A percentile compares a stretch with the other conserved stretches of the same genome.
Evolutionary conservation across 768 basidiomycete species (phyloP).

Genomic region (Naganishia randhawae): DNA sequence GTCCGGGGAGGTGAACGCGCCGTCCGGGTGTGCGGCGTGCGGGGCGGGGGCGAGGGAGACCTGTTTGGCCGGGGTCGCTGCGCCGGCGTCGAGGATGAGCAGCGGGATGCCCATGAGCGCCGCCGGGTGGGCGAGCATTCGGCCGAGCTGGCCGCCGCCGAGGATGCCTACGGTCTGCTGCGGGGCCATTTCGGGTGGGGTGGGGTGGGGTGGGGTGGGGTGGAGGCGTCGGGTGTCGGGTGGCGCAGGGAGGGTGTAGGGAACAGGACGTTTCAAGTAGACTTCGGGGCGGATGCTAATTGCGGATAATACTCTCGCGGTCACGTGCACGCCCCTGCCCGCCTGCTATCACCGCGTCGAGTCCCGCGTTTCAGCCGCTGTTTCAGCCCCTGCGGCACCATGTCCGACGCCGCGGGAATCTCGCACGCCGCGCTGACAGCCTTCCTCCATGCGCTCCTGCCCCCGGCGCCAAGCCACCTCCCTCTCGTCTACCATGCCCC

Average conservation of each 20-base stretch:
- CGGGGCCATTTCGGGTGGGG: constrained; percentile 34
- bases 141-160: constrained; percentile 90
- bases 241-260: too few relatives aligned
- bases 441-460: constrained; percentile 9
- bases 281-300: constrained; percentile 18
- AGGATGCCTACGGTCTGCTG: constrained; percentile 50
- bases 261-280: neutral
- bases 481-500: constrained; percentile 23
- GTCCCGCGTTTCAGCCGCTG: neutral
- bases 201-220: neutral
- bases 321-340: neutral
- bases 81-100: constrained; percentile 77
- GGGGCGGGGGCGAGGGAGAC: constrained; percentile 60
- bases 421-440: neutral
- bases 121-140: constrained; percentile 90
- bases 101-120: constrained; percentile 79
- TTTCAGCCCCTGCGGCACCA: neutral
- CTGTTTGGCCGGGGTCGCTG: constrained; percentile 84
- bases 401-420: neutral
- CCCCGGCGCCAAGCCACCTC: constrained; percentile 9
- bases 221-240: neutral
- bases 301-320: neutral
- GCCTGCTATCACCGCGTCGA: neutral
- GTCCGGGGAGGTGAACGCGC: constrained; percentile 74
- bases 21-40: constrained; percentile 67